Evolutionary conservation across 1,139 yeast species (phyloP).

Genomic region (Kodamaea anthophila): DNA sequence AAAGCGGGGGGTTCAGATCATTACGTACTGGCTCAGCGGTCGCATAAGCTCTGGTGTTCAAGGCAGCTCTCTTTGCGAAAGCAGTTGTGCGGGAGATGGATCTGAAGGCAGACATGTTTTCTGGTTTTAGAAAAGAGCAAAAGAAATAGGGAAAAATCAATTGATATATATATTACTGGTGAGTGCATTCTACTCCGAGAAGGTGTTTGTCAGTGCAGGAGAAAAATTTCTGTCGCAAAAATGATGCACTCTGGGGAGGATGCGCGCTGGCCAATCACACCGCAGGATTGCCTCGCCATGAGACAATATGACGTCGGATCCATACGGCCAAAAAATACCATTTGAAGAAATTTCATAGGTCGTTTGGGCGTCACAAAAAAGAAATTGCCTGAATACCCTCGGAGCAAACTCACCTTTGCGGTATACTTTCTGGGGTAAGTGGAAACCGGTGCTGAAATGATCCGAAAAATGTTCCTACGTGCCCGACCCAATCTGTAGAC

Average conservation of each 20-base stretch:
- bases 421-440: too few species aligned
- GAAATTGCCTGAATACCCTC: conserved; percentile 3
- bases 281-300: conserved; percentile 2
- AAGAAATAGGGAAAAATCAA: conserved; percentile 10
- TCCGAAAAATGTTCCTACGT: too few species aligned
- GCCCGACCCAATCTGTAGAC: too few species aligned
- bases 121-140: conserved; percentile 6
- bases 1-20: not conserved
- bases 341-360: conserved; percentile 5
- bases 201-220: conserved; percentile 1
- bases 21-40: conserved; percentile 49
- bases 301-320: conserved; percentile 5
- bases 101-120: conserved; percentile 34
- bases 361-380: conserved; percentile 5
- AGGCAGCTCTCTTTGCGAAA: conserved; percentile 32
- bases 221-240: conserved; percentile 3
- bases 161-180: conserved; percentile 10
- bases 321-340: conserved; percentile 7
- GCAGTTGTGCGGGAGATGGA: conserved; percentile 32
- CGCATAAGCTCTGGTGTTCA: conserved; percentile 39
- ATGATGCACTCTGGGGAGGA: conserved; percentile 2
- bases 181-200: conserved; percentile 6
- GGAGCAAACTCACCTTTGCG: conserved; percentile 4
- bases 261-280: conserved; percentile 8
- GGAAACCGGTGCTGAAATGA: too few species aligned